Percentiles rank a stretch among this genome's conserved stretches.
Evolutionary conservation across 495 filamentous ascomycete genomes (phyloP).

Genomic region (Patellaria atrata): DNA sequence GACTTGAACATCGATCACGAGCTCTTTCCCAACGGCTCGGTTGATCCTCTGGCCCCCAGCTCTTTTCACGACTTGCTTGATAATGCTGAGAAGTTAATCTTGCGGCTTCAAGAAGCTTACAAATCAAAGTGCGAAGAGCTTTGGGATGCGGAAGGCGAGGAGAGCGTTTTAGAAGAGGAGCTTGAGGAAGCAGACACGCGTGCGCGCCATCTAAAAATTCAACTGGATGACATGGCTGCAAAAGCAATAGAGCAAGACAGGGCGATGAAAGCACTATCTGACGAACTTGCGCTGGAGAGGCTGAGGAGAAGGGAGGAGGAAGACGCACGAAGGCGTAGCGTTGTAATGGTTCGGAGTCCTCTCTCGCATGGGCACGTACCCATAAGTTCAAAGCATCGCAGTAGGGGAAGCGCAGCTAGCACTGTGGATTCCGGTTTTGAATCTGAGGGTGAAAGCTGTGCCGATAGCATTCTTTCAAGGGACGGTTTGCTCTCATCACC

Average conservation of each 20-base stretch:
- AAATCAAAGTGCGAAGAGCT: conserved; percentile 44
- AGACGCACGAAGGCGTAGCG: conserved; percentile 31
- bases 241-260: conserved; percentile 50
- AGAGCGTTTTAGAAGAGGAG: conserved; percentile 53
- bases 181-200: conserved; percentile 60
- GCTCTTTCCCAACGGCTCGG: conserved; percentile 42
- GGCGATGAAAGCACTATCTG: conserved; percentile 46
- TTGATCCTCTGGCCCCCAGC: conserved; percentile 44
- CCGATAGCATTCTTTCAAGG: conserved; percentile 13
- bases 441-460: conserved; percentile 19
- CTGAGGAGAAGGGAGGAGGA: conserved; percentile 39
- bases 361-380: neutral
- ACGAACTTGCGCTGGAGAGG: conserved; percentile 49
- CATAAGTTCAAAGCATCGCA: neutral
- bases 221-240: conserved; percentile 65
- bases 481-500: conserved; percentile 8
- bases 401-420: conserved; percentile 14
- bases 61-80: conserved; percentile 55
- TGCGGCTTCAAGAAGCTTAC: conserved; percentile 57
- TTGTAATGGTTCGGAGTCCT: conserved; percentile 11
- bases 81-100: conserved; percentile 51
- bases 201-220: conserved; percentile 48
- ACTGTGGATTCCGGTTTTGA: conserved; percentile 26
- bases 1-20: conserved; percentile 48
- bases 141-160: conserved; percentile 45